Evolutionary conservation across 2,329 filamentous ascomycete species (phyloP).

Genomic region (Colletotrichum somersetense): DNA sequence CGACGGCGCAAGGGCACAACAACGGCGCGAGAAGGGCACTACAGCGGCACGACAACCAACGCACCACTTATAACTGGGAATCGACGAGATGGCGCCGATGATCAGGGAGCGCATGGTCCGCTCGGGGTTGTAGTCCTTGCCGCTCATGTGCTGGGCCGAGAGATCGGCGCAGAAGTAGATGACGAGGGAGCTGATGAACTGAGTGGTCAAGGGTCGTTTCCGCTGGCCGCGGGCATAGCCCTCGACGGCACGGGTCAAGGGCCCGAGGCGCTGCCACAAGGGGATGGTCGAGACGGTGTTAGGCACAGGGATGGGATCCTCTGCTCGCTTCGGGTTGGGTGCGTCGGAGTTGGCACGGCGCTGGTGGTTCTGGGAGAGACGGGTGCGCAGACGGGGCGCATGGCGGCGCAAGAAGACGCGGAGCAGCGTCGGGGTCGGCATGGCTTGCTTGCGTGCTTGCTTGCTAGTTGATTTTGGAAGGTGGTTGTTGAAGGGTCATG

Average conservation of each 20-base stretch:
- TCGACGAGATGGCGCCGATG: conserved; percentile 79
- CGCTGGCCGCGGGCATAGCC: conserved; percentile 79
- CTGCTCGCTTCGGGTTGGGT: conserved; percentile 41
- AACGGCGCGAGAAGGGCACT: too few species aligned
- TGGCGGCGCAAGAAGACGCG: conserved; percentile 48
- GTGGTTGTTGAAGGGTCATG: conserved; percentile 4
- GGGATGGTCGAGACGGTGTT: conserved; percentile 58
- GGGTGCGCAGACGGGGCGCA: conserved; percentile 43
- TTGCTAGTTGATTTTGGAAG: neutral
- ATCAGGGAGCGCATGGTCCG: conserved; percentile 78
- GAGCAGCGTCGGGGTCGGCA: conserved; percentile 45
- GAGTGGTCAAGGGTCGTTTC: conserved; percentile 81
- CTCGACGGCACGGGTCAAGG: conserved; percentile 64
- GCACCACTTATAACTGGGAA: conserved; percentile 87
- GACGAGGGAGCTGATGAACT: conserved; percentile 79
- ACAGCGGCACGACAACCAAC: conserved; percentile 43
- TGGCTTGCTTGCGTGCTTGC: conserved; percentile 12
- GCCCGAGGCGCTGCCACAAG: conserved; percentile 70
- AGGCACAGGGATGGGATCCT: conserved; percentile 57
- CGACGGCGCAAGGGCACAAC: neutral
- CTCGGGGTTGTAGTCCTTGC: conserved; percentile 73
- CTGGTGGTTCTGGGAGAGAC: conserved; percentile 42
- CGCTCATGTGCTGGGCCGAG: conserved; percentile 78
- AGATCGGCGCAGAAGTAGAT: conserved; percentile 86
- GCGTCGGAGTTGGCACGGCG: conserved; percentile 46